A percentile compares a stretch with the other conserved stretches of the same genome.
phyloP scores from a whole-genome alignment of 306 rosid genomes.

The Malus domestica region DNA sequence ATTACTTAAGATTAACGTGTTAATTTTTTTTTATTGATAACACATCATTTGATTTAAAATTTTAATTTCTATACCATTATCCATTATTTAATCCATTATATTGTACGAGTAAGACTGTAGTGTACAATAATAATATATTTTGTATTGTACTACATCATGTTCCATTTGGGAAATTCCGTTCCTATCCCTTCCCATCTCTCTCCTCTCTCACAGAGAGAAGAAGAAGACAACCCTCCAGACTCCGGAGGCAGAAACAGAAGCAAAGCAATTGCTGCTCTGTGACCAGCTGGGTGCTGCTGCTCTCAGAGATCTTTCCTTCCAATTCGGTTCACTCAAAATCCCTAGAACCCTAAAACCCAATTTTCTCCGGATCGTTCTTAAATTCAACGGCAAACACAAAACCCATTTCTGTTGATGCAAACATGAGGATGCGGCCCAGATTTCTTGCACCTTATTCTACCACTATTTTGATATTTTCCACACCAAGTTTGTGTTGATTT shows the following conservation, averaged over 20 bases:
- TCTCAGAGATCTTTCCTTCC: neutral
- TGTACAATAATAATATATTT: neutral
- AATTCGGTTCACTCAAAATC: neutral
- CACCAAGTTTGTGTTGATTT: slow-evolving; percentile 23
- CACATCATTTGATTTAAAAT: too few species aligned
- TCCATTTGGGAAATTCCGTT: neutral
- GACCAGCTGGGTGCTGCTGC: neutral
- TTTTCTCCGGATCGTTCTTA: too few species aligned
- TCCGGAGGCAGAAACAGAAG: neutral
- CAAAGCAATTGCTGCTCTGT: neutral
- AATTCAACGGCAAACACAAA: too few species aligned
- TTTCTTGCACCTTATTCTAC: slow-evolving; percentile 13
- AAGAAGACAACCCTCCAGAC: neutral
- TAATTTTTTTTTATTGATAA: too few species aligned
- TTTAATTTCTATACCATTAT: too few species aligned
- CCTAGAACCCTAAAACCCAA: too few species aligned
- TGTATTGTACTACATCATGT: neutral
- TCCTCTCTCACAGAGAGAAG: neutral
- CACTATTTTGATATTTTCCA: slow-evolving; percentile 17
- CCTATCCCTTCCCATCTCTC: neutral
- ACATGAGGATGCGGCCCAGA: slow-evolving; percentile 35
- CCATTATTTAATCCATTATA: too few species aligned
- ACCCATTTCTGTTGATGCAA: slow-evolving; percentile 31
- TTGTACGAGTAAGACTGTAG: too few species aligned
- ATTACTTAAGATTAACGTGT: too few species aligned